These are phyloP conservation scores for Sechiopsis laciniata DNA, from an alignment of 306 rosid species.

Conservation along the genomic window DNA sequence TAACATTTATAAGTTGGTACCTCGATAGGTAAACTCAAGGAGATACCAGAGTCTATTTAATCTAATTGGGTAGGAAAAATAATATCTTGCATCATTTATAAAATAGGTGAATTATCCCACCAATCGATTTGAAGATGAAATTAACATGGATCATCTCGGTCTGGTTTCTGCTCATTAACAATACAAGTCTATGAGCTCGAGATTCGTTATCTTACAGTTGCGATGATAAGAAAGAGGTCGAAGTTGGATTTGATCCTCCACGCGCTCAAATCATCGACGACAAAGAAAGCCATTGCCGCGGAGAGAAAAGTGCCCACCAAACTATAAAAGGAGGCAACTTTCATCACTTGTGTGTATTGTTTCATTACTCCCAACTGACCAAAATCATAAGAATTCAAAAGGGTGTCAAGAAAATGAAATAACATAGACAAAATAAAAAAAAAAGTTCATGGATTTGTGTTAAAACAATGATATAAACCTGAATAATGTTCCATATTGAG, in stretches of 20 bases:
- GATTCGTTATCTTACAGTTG: constrained; percentile 26
- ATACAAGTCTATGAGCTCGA: no score
- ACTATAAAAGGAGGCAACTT: constrained; percentile 38
- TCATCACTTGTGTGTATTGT: constrained; percentile 40
- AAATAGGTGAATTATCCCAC: no score
- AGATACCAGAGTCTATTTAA: no score
- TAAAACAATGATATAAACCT: constrained; percentile 17
- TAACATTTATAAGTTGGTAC: no score
- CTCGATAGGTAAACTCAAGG: no score
- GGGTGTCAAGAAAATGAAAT: neutral
- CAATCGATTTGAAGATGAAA: no score
- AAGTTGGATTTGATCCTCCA: constrained; percentile 29
- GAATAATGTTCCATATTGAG: constrained; percentile 52
- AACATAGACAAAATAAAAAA: neutral
- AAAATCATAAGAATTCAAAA: neutral
- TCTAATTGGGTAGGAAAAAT: no score
- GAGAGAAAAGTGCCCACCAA: constrained; percentile 36
- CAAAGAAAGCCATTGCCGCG: constrained; percentile 21
- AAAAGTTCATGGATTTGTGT: neutral
- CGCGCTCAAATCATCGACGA: constrained; percentile 27
- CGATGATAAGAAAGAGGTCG: constrained; percentile 37
- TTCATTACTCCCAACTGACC: constrained; percentile 39
- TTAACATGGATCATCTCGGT: neutral
- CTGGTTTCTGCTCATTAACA: neutral
- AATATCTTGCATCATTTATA: no score